Percentiles rank a stretch among this genome's conserved stretches.
These are phyloP conservation scores for Geranomyces variabilis DNA, from an alignment of 192 early-diverging fungal species.

Conservation along the genomic window DNA sequence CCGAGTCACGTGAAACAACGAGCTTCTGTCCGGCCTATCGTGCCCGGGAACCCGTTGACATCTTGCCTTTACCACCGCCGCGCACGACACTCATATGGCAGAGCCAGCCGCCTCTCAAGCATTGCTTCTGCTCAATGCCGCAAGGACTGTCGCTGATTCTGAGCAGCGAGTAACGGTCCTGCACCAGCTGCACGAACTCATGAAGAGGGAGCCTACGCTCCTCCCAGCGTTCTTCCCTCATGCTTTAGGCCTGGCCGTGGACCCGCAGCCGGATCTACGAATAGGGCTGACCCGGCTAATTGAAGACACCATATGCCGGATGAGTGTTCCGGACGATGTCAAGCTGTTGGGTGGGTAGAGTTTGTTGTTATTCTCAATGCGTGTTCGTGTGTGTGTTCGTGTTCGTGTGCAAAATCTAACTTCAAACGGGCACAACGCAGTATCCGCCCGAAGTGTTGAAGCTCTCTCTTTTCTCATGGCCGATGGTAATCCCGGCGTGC, in stretches of 20 bases:
- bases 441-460: constrained; percentile 29
- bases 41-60: no score
- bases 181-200: constrained; percentile 28
- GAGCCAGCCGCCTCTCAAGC: constrained; percentile 4
- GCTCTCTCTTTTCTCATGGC: constrained; percentile 25
- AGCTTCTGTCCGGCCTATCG: no score
- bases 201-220: constrained; percentile 22
- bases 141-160: background rate
- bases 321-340: constrained; percentile 23
- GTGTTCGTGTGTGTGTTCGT: background rate
- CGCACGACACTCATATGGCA: no score
- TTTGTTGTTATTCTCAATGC: background rate
- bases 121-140: constrained; percentile 23
- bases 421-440: no score
- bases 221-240: constrained; percentile 27
- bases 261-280: constrained; percentile 26
- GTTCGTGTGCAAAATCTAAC: background rate
- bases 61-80: no score
- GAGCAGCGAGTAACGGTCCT: constrained; percentile 20
- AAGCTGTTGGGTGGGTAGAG: constrained; percentile 23
- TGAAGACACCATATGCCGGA: constrained; percentile 27
- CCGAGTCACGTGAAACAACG: no score
- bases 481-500: constrained; percentile 23
- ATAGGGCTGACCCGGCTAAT: constrained; percentile 18
- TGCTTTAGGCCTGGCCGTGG: constrained; percentile 26